Conservation (phyloP, 352 stramenopile species). For the Globisporangium apiculatum region DNA sequence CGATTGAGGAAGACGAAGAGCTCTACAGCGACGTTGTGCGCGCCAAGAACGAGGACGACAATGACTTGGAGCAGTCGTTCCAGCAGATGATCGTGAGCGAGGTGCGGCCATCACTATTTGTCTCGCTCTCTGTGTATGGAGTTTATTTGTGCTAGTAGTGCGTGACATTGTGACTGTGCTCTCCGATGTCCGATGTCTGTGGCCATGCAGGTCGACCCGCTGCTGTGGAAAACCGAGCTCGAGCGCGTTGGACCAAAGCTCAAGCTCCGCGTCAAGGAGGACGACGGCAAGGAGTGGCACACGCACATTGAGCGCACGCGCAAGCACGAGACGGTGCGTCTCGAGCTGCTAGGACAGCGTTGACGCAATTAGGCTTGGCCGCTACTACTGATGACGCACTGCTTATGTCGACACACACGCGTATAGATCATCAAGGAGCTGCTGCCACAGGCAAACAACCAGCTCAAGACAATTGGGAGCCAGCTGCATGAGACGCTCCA, state of each 20-base stretch:
- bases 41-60: slow-evolving; percentile 33
- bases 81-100: slow-evolving; percentile 84
- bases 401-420: neutral
- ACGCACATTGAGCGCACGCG: slow-evolving; percentile 70
- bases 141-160: neutral
- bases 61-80: slow-evolving; percentile 62
- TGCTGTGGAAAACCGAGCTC: slow-evolving; percentile 81
- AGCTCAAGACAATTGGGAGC: slow-evolving; percentile 51
- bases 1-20: slow-evolving; percentile 20
- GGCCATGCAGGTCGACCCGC: slow-evolving; percentile 36
- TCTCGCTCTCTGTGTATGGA: neutral
- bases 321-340: slow-evolving; percentile 49
- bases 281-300: slow-evolving; percentile 74
- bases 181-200: neutral
- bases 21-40: slow-evolving; percentile 52
- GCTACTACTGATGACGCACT: too few species aligned
- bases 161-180: neutral
- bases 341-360: too few species aligned
- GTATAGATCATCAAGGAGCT: slow-evolving; percentile 41
- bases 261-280: slow-evolving; percentile 49
- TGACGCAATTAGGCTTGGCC: too few species aligned
- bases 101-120: slow-evolving; percentile 1
- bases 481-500: slow-evolving; percentile 54
- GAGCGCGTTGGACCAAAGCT: slow-evolving; percentile 73
- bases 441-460: slow-evolving; percentile 42